A percentile compares a stretch with the other conserved stretches of the same genome.
Evolutionary conservation across 495 filamentous ascomycete species (phyloP).

Genomic region (Lasiosphaeris hirsuta): DNA sequence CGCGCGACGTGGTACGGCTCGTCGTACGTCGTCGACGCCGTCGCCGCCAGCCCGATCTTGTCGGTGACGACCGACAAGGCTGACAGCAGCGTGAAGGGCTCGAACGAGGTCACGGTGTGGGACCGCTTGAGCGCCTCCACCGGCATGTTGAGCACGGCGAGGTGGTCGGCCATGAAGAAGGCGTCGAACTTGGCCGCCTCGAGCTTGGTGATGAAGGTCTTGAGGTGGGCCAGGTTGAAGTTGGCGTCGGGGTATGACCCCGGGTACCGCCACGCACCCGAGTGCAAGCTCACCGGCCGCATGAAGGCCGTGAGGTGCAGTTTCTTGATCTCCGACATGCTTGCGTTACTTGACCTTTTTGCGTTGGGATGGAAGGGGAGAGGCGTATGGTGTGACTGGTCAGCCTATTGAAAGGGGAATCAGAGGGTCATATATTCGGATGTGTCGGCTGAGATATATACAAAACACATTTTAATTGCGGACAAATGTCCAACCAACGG

Average conservation of each 20-base stretch:
- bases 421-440: too few species aligned
- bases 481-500: too few species aligned
- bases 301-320: conserved; percentile 59
- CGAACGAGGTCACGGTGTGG: conserved; percentile 54
- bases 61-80: conserved; percentile 51
- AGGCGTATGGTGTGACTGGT: neutral
- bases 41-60: conserved; percentile 49
- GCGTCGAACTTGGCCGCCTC: conserved; percentile 59
- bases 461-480: too few species aligned
- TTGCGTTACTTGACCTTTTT: neutral
- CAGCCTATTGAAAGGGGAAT: too few species aligned
- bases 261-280: conserved; percentile 57
- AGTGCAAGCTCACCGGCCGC: conserved; percentile 55
- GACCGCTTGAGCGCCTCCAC: conserved; percentile 55
- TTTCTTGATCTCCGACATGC: conserved; percentile 20
- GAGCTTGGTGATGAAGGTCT: conserved; percentile 52
- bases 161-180: conserved; percentile 61
- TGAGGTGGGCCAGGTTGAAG: conserved; percentile 55
- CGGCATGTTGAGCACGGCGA: conserved; percentile 58
- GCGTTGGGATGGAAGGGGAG: neutral
- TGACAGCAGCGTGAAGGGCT: conserved; percentile 48
- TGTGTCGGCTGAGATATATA: too few species aligned
- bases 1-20: conserved; percentile 56
- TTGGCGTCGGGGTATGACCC: conserved; percentile 55
- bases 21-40: conserved; percentile 53